Evolutionary conservation across 2,329 filamentous ascomycete species (phyloP).

Genomic region (Cyphellophora europaea): DNA sequence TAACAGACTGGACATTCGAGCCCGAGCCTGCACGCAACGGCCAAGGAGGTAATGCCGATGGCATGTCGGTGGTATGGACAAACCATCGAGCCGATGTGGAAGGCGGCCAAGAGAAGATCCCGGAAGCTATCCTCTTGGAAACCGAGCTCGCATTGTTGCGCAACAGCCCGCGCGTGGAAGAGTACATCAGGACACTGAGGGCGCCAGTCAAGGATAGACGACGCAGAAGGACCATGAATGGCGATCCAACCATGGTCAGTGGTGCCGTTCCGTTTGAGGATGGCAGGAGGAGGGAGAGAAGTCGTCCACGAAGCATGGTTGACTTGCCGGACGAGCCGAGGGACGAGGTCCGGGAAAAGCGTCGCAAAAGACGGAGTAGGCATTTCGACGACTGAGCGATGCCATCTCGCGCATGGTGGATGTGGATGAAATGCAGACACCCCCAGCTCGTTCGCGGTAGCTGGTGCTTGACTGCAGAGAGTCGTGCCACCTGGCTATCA

Average conservation of each 20-base stretch:
- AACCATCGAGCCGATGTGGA: conserved; percentile 9
- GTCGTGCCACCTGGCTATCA: too few species aligned
- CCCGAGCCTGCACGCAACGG: conserved; percentile 8
- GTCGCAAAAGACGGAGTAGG: too few species aligned
- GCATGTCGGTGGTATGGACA: conserved; percentile 17
- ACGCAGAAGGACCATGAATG: background rate
- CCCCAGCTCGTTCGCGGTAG: too few species aligned
- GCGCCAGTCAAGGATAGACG: background rate
- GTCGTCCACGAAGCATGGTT: background rate
- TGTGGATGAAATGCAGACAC: too few species aligned
- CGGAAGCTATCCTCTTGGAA: conserved; percentile 15
- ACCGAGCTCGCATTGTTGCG: conserved; percentile 17
- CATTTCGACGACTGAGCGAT: too few species aligned
- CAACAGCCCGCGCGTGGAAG: conserved; percentile 13
- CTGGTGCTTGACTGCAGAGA: too few species aligned
- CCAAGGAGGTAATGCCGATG: conserved; percentile 13
- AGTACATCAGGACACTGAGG: conserved; percentile 7
- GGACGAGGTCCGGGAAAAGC: too few species aligned
- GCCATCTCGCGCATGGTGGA: too few species aligned
- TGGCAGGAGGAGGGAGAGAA: background rate
- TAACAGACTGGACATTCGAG: conserved; percentile 20
- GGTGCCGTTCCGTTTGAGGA: too few species aligned
- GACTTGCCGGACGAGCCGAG: background rate
- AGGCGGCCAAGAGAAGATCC: conserved; percentile 17
- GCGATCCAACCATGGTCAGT: background rate